Evolutionary conservation across 1,139 yeast genomes (phyloP), one percentile per base, ranked within the genome.

Genomic region (Hansenula sp.): DNA sequence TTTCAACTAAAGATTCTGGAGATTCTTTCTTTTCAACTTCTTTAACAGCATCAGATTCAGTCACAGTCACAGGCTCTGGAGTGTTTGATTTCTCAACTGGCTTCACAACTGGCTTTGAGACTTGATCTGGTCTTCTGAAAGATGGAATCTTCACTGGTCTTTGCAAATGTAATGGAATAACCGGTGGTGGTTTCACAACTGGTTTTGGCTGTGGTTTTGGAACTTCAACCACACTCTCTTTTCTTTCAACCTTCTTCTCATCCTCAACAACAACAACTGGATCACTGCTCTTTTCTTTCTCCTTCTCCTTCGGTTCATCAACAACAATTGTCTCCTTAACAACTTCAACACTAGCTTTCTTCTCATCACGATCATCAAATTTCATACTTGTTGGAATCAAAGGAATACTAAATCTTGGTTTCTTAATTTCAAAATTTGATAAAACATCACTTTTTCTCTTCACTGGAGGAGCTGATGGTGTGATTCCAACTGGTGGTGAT

Each of bases 391-490:
- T 29, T 27, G 52, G 51, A 34, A 53, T 53, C 43, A 55, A 39
- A 8, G 56, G 50, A 19, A 54, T 50, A 2, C 16, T 14, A 32
- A 39, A 19, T 35, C 49, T 55, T 14, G 47, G 49, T 38, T 46
- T 55, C 43, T 55, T 55, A 27, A 49, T 37, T n/a, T 47, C 50
- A 39, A 53, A 51, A 18, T 38, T 45, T 8, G 48, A 42, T 24
- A 53, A 29, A 5, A 44, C 42, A 40, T 47, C 52, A 44, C 42
- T 45, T 19, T 43, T 43, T 37, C 54, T 47, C 42, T 66, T 51
- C 28, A 32, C 10, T 32, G 38, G 39, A 7, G 39, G 13, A 14
- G 9, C 11, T 24, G 27, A 14, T 14, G 30, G 16, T 3, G 12
- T 32, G 25, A 24, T 16, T 22, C 17, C n/a, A 3, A 27, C 13